These are phyloP conservation scores for Fusarium xylarioides DNA, from an alignment of 2,329 filamentous ascomycete genomes.

Conservation along the genomic window DNA sequence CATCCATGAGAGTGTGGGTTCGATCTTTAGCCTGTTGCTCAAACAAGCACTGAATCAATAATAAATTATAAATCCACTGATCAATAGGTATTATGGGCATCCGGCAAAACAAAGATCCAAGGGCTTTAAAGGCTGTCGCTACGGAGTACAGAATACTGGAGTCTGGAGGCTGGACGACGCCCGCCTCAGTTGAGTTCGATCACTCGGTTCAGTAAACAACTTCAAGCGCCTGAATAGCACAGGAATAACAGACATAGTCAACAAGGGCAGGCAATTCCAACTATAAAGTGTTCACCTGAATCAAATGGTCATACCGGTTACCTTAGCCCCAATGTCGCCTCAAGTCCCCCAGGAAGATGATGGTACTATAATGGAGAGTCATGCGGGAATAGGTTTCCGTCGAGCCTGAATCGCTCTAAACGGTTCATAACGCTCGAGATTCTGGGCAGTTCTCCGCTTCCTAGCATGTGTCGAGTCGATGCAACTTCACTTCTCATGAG, in stretches of 20 bases:
- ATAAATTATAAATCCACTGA: slow-evolving; percentile 7
- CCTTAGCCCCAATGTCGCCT: not conserved
- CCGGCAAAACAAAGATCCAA: slow-evolving; percentile 33
- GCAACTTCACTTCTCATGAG: not conserved
- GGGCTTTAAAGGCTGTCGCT: not conserved
- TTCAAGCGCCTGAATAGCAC: not conserved
- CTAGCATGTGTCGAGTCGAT: slow-evolving; percentile 6
- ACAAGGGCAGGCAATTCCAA: not conserved
- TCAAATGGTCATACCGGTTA: not conserved
- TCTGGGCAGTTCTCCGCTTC: slow-evolving; percentile 22
- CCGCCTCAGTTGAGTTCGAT: not conserved
- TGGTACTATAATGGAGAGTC: not conserved
- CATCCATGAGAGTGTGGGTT: slow-evolving; percentile 25
- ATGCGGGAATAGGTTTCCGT: slow-evolving; percentile 21
- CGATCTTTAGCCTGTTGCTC: slow-evolving; percentile 27
- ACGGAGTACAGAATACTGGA: not conserved
- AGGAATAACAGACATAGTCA: not conserved
- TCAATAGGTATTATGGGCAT: not conserved
- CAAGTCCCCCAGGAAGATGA: not conserved
- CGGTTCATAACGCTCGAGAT: slow-evolving; percentile 2
- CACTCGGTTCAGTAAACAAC: not conserved
- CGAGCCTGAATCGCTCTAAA: not conserved
- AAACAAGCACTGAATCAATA: not conserved
- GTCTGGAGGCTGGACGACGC: not conserved
- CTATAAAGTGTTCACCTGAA: not conserved